Conservation (phyloP, 208 protist genomes). For the Trichomonas vaginalis region DNA sequence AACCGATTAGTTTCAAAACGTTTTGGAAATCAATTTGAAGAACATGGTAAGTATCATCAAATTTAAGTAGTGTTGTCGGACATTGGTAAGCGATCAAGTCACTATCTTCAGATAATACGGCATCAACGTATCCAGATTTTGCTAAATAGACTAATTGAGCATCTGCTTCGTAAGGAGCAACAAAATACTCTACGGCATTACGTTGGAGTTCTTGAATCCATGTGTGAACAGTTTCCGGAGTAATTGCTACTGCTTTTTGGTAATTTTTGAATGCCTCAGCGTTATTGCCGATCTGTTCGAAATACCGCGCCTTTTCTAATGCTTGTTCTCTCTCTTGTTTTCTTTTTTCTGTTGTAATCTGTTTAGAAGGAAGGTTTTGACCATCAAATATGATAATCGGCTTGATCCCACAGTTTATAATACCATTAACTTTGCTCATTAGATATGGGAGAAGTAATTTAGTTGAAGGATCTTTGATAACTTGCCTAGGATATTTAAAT, state of each 20-base stretch:
- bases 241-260: constrained; percentile 52
- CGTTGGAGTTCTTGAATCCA: constrained; percentile 42
- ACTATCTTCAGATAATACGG: constrained; percentile 85
- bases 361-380: constrained; percentile 54
- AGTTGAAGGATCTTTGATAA: constrained; percentile 36
- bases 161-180: constrained; percentile 97
- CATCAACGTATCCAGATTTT: constrained; percentile 58
- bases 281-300: constrained; percentile 34
- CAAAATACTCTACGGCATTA: constrained; percentile 34
- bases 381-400: constrained; percentile 75
- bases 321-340: not conserved
- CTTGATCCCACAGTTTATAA: constrained; percentile 42
- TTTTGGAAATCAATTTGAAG: not conserved
- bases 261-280: constrained; percentile 46
- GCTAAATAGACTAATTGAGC: constrained; percentile 85
- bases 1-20: not conserved
- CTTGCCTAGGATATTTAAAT: constrained; percentile 48
- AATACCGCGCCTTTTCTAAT: not conserved
- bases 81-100: constrained; percentile 79
- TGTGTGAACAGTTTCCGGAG: constrained; percentile 47
- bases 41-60: constrained; percentile 19
- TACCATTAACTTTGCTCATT: constrained; percentile 46
- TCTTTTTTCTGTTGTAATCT: constrained; percentile 48
- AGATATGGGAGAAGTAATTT: constrained; percentile 40
- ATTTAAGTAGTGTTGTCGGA: constrained; percentile 15